phyloP scores from a whole-genome alignment of 2,329 filamentous ascomycete species.

The Cercospora canescens region DNA sequence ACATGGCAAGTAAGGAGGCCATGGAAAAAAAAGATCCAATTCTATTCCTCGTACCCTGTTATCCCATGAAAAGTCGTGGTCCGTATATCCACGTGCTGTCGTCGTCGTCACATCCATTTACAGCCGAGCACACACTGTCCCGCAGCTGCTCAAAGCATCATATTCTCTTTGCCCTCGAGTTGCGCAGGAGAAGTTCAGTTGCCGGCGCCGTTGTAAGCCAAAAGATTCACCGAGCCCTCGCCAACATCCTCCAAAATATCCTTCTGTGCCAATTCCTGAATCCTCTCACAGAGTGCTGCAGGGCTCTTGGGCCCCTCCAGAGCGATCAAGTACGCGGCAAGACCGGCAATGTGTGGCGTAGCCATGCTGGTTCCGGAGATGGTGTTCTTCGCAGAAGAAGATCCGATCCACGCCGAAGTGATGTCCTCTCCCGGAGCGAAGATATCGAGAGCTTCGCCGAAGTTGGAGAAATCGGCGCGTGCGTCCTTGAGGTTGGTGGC shows the following conservation, averaged over 20 bases:
- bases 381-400: constrained; percentile 46
- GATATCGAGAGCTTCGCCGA: constrained; percentile 40
- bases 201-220: constrained; percentile 18
- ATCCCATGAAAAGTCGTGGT: neutral
- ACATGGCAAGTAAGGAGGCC: neutral
- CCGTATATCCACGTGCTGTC: neutral
- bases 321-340: constrained; percentile 25
- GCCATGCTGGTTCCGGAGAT: constrained; percentile 51
- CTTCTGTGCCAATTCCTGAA: constrained; percentile 11
- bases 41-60: neutral
- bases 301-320: constrained; percentile 14
- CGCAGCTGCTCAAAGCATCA: neutral
- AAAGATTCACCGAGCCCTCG: constrained; percentile 12
- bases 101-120: neutral
- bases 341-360: constrained; percentile 24
- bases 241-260: constrained; percentile 14
- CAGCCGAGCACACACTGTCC: neutral
- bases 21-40: neutral
- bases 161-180: neutral
- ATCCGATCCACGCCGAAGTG: constrained; percentile 50
- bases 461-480: constrained; percentile 42
- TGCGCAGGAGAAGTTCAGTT: neutral
- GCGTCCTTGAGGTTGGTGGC: constrained; percentile 34
- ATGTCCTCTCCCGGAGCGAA: constrained; percentile 54
- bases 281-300: constrained; percentile 12